phyloP scores from a whole-genome alignment of 176 grass and related monocot species.

The Avena sativa region DNA sequence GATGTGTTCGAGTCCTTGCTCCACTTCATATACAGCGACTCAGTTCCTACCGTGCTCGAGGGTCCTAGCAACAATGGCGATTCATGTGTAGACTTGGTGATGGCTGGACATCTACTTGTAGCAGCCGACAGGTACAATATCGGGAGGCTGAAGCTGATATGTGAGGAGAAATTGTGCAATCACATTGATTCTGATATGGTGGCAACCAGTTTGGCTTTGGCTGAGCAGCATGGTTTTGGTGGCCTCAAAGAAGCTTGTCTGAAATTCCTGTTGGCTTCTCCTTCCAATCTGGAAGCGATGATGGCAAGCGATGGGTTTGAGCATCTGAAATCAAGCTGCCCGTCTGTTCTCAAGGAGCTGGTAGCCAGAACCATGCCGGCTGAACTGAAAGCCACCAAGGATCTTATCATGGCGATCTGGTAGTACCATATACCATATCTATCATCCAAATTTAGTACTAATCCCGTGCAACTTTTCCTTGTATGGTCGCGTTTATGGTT shows the following conservation, averaged over 20 bases:
- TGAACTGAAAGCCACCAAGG: not conserved
- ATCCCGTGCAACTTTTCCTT: not conserved
- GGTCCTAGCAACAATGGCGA: not conserved
- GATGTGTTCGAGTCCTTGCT: conserved; percentile 1
- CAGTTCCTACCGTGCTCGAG: not conserved
- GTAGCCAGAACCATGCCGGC: not conserved
- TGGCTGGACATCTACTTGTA: too few relatives aligned
- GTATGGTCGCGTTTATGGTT: not conserved
- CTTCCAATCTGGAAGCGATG: too few relatives aligned
- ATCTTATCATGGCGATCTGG: not conserved
- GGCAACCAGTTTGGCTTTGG: too few relatives aligned
- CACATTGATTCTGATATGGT: too few relatives aligned
- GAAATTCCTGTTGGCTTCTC: too few relatives aligned
- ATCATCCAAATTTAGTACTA: not conserved
- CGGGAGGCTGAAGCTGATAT: too few relatives aligned
- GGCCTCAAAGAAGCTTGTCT: too few relatives aligned
- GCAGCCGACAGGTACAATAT: too few relatives aligned
- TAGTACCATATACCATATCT: not conserved
- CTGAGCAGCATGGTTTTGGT: too few relatives aligned
- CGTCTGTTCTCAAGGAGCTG: not conserved
- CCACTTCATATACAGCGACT: conserved; percentile 12
- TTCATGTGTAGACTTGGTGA: not conserved
- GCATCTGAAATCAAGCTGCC: not conserved
- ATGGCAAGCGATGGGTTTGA: not conserved
- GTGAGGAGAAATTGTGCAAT: too few relatives aligned